A percentile compares a stretch with the other conserved stretches of the same genome.
Conservation (phyloP, 148 eudicot genomes). For the Cornus kousa region DNA sequence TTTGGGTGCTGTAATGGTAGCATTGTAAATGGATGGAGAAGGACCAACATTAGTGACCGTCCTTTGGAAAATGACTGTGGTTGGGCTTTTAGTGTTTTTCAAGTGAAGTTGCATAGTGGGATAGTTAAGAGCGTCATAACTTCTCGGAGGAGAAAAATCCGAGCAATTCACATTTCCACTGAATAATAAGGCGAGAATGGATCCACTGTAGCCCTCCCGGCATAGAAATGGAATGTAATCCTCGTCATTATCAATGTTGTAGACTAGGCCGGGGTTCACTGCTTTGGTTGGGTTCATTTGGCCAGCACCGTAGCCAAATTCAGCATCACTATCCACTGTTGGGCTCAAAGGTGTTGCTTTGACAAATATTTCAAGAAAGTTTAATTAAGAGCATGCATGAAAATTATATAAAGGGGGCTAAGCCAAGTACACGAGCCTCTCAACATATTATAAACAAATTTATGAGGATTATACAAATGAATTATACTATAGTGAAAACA, state of each 20-base stretch:
- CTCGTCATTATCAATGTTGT: conserved; percentile 73
- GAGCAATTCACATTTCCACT: conserved; percentile 65
- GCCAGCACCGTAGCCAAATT: conserved; percentile 81
- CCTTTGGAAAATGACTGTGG: conserved; percentile 50
- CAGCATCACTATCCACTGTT: conserved; percentile 54
- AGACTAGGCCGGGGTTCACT: conserved; percentile 68
- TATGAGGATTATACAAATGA: too few species aligned
- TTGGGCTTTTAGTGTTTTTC: conserved; percentile 29
- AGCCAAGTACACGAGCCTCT: too few species aligned
- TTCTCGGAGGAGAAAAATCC: conserved; percentile 50
- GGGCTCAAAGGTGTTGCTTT: conserved; percentile 54
- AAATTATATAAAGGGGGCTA: too few species aligned
- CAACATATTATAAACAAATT: too few species aligned
- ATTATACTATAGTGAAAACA: too few species aligned
- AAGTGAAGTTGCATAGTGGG: conserved; percentile 79
- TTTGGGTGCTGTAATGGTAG: conserved; percentile 52
- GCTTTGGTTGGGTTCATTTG: conserved; percentile 76
- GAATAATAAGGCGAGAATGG: conserved; percentile 46
- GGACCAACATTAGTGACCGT: conserved; percentile 78
- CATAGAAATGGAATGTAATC: conserved; percentile 79
- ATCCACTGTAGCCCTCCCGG: conserved; percentile 59
- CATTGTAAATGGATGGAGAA: conserved; percentile 47
- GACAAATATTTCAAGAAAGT: background rate
- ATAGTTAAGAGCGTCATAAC: conserved; percentile 79
- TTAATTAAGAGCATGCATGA: too few species aligned